phyloP scores from a whole-genome alignment of 2,329 filamentous ascomycete species.

The Plenodomus biglobosus region DNA sequence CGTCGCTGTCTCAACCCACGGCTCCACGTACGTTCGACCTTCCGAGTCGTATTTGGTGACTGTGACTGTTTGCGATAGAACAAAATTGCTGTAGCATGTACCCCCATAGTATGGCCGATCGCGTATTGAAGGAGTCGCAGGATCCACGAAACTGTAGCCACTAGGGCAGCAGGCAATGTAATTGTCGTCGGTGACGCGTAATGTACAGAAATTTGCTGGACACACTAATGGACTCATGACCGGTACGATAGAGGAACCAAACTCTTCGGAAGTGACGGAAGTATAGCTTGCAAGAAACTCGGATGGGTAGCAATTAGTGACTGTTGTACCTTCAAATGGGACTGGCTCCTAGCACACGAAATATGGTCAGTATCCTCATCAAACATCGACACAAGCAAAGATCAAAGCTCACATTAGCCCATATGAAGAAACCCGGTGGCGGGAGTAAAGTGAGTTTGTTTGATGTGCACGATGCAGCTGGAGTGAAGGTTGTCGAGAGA shows the following conservation, averaged over 20 bases:
- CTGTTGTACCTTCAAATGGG: constrained; percentile 18
- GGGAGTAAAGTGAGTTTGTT: constrained; percentile 27
- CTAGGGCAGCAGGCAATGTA: constrained; percentile 37
- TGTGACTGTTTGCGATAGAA: constrained; percentile 13
- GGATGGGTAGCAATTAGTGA: constrained; percentile 27
- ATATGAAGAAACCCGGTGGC: constrained; percentile 26
- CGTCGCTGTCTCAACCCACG: constrained; percentile 7
- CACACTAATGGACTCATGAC: constrained; percentile 31
- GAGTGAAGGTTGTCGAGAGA: constrained; percentile 30
- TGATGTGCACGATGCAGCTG: constrained; percentile 25
- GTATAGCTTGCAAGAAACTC: constrained; percentile 27
- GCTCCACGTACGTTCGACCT: constrained; percentile 14
- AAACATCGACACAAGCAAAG: neutral
- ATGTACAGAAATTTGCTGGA: constrained; percentile 26
- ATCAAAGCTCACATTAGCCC: constrained; percentile 11
- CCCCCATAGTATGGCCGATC: constrained; percentile 30
- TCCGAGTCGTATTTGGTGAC: constrained; percentile 20
- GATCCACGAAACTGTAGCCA: constrained; percentile 20
- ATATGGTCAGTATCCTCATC: neutral
- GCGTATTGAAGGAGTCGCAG: constrained; percentile 14
- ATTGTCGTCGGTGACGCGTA: constrained; percentile 17
- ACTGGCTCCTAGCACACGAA: constrained; percentile 19
- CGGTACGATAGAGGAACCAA: constrained; percentile 23
- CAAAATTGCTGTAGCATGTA: constrained; percentile 29
- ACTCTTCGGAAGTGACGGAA: constrained; percentile 10